Base-by-base conservation (phyloP, 2,329 filamentous ascomycete species). In the Verticillium nonalfalfae region DNA sequence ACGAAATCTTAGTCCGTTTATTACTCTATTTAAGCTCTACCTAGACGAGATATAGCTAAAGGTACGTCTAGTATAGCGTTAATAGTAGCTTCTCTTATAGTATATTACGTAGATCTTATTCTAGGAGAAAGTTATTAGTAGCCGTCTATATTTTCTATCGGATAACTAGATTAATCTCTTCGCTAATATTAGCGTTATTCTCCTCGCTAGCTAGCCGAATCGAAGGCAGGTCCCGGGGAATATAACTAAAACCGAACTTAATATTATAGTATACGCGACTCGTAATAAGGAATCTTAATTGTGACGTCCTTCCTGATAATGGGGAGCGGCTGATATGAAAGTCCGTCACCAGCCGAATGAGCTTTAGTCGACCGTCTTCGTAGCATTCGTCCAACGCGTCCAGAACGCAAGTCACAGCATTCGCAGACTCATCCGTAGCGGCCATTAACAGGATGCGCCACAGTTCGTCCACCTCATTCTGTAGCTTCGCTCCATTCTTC, bases 401-500 rank as follows among this genome's bases (percentile, higher is more conserved):
- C 1, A 65, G 9, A 34, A 64, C 38, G 45, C 60, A 64, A 14
- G 55, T 60, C 4, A 62, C 56, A 9, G 39, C 50, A 2, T 21
- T 18, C 10, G 50, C 34, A 15, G 52, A 4, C 4, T 60, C 56
- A 18, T 61, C 62, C 21, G 38, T 59, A 13, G 56, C 58, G 18
- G 58, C 56, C n/a, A n/a, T n/a, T 21, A 59, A n/a, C 5, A 65
- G 31, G 26, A 62, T 57, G 11, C 59, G 38, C 64, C 59, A 65
- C 6, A 65, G 34, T 18, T 64, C 56, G 55, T 61, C 52, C 31
- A 62, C 56, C 9, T 61, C 59, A 39, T 21, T 58, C 56, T 61
- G 59, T 40, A 72, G 59, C 4, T 59, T 67, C 0, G 64, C 10
- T 10, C 66, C 66, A 54, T 69, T 68, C 4, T 61, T 67, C n/a